Evolutionary conservation across 2,329 filamentous ascomycete species (phyloP), one percentile per base, ranked within the genome.

Genomic region (Fusarium tanahbumbuense): DNA sequence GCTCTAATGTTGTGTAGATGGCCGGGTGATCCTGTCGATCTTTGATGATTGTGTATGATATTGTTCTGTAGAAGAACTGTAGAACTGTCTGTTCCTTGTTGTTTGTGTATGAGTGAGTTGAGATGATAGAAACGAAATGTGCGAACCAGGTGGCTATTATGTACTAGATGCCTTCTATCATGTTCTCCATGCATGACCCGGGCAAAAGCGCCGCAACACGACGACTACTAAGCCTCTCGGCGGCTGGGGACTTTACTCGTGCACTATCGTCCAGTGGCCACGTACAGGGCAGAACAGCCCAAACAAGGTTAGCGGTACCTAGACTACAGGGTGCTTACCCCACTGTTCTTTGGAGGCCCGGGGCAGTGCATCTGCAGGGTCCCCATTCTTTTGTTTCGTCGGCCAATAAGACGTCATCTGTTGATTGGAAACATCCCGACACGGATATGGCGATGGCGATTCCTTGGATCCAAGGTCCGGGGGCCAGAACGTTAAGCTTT

Each of bases 401-500:
- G 42, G 20, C 49, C 28, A 58, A 40, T 48, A 53, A 56, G 18
- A 12, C 27, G 25, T 32, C 34, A 28, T 40, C 25, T 22, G 27
- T 30, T 34, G 25, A 48, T 40, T 50, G 25, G 34, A 54, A 59
- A 59, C 56, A 47, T 60, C 40, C 46, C 44, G 60, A 64, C 70
- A 28, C 49, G 32, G 49, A 41, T 52, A 66, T 68, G 67, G 70
- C 67, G 67, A 71, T 73, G 67, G 70, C 67, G 47, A 72, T 72
- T 56, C 44, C 61, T 50, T 50, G 49, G 49, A 46, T 41, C 44
- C 64, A 37, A 52, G 62, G 45, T 45, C 53, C 23, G 42, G 55
- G 55, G 65, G 45, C 68, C 53, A 71, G 64, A 71, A 71, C 60
- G 55, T 69, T 58, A 69, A 69, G 67, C 55, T 69, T 69, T 69